Evolutionary conservation across 176 grass and related monocot genomes (phyloP).

Genomic region (Elaeis guineensis): DNA sequence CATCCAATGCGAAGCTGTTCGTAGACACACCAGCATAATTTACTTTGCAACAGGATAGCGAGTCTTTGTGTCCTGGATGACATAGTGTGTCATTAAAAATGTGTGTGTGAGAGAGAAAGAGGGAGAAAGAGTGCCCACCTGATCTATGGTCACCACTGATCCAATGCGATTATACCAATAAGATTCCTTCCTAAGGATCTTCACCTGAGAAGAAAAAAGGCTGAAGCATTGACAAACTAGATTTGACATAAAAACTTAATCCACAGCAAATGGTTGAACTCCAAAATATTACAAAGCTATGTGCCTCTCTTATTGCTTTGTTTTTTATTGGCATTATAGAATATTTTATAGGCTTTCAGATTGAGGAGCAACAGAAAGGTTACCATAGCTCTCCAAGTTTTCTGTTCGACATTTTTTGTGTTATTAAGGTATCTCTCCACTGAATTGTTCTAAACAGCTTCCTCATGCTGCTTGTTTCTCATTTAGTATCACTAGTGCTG

Average conservation of each 20-base stretch:
- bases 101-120: not conserved
- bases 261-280: not conserved
- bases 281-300: no score
- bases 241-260: no score
- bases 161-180: conserved; percentile 13
- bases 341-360: no score
- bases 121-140: not conserved
- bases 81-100: not conserved
- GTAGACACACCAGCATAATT: conserved; percentile 4
- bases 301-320: no score
- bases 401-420: no score
- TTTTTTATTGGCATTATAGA: no score
- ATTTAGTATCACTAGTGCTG: no score
- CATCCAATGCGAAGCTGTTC: conserved; percentile 3
- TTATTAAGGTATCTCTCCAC: no score
- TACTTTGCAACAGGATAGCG: conserved; percentile 8
- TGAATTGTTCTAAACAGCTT: no score
- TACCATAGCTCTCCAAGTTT: no score
- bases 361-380: no score
- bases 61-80: conserved; percentile 2
- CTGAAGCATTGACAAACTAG: not conserved
- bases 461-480: no score
- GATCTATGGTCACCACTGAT: conserved; percentile 1
- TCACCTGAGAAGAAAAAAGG: not conserved
- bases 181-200: conserved; percentile 14